phyloP scores from a whole-genome alignment of 225 moss, liverwort and hornwort species.

The Pseudisothecium myosuroides region DNA sequence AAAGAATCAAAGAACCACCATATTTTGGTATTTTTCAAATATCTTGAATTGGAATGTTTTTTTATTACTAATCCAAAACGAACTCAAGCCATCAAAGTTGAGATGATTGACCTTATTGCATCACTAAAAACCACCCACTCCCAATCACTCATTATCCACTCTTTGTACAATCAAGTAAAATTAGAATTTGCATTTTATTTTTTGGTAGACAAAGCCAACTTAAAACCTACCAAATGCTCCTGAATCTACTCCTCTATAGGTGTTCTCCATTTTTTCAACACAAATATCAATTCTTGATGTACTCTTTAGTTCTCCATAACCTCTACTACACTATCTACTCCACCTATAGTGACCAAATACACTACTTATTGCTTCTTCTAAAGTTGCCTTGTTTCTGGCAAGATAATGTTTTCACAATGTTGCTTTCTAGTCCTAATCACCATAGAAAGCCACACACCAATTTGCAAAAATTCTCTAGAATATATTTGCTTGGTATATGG shows the following conservation, averaged over 20 bases:
- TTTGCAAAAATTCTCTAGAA: neutral
- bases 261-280: neutral
- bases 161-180: neutral
- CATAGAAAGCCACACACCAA: neutral
- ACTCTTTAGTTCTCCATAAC: neutral
- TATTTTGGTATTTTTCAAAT: rapidly evolving
- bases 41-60: rapidly evolving
- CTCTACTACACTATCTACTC: neutral
- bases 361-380: neutral
- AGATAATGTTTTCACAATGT: neutral
- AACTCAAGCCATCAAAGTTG: neutral
- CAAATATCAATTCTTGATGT: neutral
- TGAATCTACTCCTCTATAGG: neutral
- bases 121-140: neutral
- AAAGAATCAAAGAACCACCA: neutral
- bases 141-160: neutral
- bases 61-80: neutral
- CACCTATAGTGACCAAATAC: neutral
- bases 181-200: rapidly evolving
- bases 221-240: neutral
- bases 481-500: no score
- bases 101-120: neutral
- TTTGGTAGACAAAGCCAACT: neutral
- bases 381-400: rapidly evolving
- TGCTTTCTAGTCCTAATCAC: neutral